Percentiles rank a stretch among this genome's conserved stretches.
These are phyloP conservation scores for Phoma sp. DNA, from an alignment of 2,329 filamentous ascomycete species.

Conservation along the genomic window DNA sequence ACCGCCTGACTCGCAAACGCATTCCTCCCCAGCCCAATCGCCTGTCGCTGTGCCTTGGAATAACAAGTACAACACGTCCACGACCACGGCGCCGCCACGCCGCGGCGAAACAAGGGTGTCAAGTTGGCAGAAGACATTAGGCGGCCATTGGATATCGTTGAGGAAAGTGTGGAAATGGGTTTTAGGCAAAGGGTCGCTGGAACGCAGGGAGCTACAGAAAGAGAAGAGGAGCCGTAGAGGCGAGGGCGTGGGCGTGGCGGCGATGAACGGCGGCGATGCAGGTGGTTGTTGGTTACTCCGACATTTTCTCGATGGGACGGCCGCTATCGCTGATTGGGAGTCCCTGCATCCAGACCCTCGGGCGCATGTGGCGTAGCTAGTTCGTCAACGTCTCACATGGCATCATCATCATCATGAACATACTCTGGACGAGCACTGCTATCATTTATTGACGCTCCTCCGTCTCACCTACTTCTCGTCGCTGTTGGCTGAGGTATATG, in stretches of 20 bases:
- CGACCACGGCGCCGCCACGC: slow-evolving; percentile 12
- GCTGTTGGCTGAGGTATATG: not conserved
- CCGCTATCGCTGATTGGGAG: slow-evolving; percentile 12
- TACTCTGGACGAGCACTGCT: too few relatives aligned
- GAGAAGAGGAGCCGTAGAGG: not conserved
- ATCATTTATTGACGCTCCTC: too few relatives aligned
- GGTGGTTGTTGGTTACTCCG: slow-evolving; percentile 4
- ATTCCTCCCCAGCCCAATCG: slow-evolving; percentile 22
- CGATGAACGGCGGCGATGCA: not conserved
- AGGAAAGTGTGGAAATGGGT: too few relatives aligned
- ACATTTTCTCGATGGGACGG: slow-evolving; percentile 10
- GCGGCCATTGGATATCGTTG: not conserved
- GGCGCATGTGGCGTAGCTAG: slow-evolving; percentile 1
- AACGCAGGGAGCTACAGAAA: not conserved
- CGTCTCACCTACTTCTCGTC: not conserved
- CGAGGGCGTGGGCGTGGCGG: not conserved
- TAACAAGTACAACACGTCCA: slow-evolving; percentile 48
- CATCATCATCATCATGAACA: not conserved
- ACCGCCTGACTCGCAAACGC: slow-evolving; percentile 22
- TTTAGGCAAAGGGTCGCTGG: not conserved
- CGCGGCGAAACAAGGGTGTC: slow-evolving; percentile 35
- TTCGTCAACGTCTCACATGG: not conserved
- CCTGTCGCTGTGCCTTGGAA: slow-evolving; percentile 33
- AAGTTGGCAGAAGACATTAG: slow-evolving; percentile 41
- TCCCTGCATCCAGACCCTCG: not conserved